Conservation (phyloP, 192 early-diverging fungal species). For the Coemansia reversa region DNA sequence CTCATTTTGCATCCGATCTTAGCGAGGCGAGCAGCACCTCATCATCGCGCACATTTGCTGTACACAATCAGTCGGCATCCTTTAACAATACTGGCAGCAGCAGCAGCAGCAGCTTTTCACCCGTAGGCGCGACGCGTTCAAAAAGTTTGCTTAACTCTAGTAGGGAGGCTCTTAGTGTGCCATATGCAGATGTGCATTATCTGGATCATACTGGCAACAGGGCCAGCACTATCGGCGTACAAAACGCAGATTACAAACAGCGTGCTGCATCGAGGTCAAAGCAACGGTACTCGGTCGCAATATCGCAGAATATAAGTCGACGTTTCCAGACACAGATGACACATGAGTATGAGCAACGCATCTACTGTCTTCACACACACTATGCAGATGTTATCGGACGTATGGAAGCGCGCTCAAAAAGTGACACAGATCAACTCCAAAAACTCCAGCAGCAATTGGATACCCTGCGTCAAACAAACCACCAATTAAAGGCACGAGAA, state of each 20-base stretch:
- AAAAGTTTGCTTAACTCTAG: slow-evolving; percentile 28
- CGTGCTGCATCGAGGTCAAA: background rate
- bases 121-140: slow-evolving; percentile 4
- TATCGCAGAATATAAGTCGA: slow-evolving; percentile 43
- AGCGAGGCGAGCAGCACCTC: slow-evolving; percentile 14
- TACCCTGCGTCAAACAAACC: slow-evolving; percentile 28
- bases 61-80: slow-evolving; percentile 19
- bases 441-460: slow-evolving; percentile 24
- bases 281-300: slow-evolving; percentile 44
- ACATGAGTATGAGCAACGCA: slow-evolving; percentile 52
- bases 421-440: slow-evolving; percentile 24
- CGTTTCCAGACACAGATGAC: slow-evolving; percentile 41
- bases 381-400: slow-evolving; percentile 46
- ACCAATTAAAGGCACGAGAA: slow-evolving; percentile 16
- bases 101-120: slow-evolving; percentile 14
- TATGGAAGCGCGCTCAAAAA: slow-evolving; percentile 30
- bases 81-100: slow-evolving; percentile 3
- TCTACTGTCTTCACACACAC: slow-evolving; percentile 50
- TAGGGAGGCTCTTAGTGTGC: slow-evolving; percentile 18
- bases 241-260: background rate
- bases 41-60: slow-evolving; percentile 19
- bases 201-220: background rate
- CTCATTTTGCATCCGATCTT: slow-evolving; percentile 12
- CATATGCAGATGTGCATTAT: background rate
- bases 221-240: background rate